These are phyloP conservation scores for Pulveroboletus sp. DNA, from an alignment of 1,284 basidiomycete species.

Conservation along the genomic window DNA sequence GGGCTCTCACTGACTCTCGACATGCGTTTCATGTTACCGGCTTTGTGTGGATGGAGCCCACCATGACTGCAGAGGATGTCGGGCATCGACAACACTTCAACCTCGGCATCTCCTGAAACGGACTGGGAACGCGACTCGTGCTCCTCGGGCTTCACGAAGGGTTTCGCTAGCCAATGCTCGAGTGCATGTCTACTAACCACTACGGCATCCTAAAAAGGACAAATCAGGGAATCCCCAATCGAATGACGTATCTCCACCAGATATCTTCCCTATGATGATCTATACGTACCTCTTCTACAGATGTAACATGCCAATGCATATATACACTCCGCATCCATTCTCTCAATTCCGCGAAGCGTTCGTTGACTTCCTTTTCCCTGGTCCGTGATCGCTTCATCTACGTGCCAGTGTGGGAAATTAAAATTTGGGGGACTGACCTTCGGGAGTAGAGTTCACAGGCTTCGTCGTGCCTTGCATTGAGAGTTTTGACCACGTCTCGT, in stretches of 20 bases:
- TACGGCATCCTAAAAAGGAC: conserved; percentile 47
- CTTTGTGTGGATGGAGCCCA: conserved; percentile 55
- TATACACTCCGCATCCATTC: conserved; percentile 62
- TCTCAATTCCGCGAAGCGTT: conserved; percentile 51
- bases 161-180: conserved; percentile 59
- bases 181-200: conserved; percentile 62
- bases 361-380: conserved; percentile 48
- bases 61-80: conserved; percentile 64
- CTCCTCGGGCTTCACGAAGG: conserved; percentile 27
- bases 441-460: conserved; percentile 51
- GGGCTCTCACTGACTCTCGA: conserved; percentile 33
- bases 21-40: conserved; percentile 66
- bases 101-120: conserved; percentile 13
- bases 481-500: conserved; percentile 49
- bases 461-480: conserved; percentile 57
- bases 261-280: conserved; percentile 11
- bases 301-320: conserved; percentile 56
- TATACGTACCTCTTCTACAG: conserved; percentile 47
- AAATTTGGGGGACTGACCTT: conserved; percentile 44
- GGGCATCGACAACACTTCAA: conserved; percentile 23
- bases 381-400: conserved; percentile 11
- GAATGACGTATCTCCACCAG: conserved; percentile 9
- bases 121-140: conserved; percentile 26
- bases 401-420: conserved; percentile 21
- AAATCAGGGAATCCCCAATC: conserved; percentile 11